These are phyloP conservation scores for Chaetomium tenue DNA, from an alignment of 495 filamentous ascomycete genomes.

Conservation along the genomic window DNA sequence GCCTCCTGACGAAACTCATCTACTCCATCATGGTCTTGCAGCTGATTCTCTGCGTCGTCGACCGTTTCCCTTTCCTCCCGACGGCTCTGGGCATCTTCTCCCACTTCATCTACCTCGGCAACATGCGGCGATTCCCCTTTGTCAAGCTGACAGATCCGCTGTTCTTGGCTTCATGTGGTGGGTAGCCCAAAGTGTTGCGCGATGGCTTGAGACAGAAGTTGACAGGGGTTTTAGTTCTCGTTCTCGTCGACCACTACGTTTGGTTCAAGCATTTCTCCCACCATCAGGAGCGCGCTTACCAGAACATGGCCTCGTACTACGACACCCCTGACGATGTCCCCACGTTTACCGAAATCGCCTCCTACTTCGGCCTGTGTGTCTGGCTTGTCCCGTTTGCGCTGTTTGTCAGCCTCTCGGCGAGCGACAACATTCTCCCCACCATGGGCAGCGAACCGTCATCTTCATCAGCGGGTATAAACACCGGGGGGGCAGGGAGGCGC, in stretches of 20 bases:
- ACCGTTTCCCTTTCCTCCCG: constrained; percentile 75
- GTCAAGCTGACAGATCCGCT: constrained; percentile 87
- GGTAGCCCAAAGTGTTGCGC: constrained; percentile 19
- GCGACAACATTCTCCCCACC: constrained; percentile 89
- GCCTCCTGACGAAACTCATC: constrained; percentile 77
- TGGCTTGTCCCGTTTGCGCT: constrained; percentile 96
- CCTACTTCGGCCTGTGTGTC: constrained; percentile 93
- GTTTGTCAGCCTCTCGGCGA: constrained; percentile 88
- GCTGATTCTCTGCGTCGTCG: constrained; percentile 69
- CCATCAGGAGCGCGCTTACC: constrained; percentile 49
- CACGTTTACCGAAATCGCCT: constrained; percentile 90
- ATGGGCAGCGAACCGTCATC: constrained; percentile 57
- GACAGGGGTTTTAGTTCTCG: constrained; percentile 55
- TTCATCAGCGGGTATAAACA: constrained; percentile 27
- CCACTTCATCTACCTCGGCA: constrained; percentile 85
- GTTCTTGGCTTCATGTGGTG: constrained; percentile 80
- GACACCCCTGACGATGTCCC: constrained; percentile 61
- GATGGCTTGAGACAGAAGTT: neutral
- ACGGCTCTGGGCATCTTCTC: constrained; percentile 74
- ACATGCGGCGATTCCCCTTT: constrained; percentile 80
- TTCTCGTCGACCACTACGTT: constrained; percentile 89
- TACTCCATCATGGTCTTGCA: constrained; percentile 78
- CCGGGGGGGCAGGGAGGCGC: constrained; percentile 52
- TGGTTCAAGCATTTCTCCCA: constrained; percentile 94
- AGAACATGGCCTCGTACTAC: constrained; percentile 54